Percentiles rank a stretch among this genome's conserved stretches.
Evolutionary conservation across 129 eudicot genomes (phyloP).

Genomic region (Ambrosia trifida): DNA sequence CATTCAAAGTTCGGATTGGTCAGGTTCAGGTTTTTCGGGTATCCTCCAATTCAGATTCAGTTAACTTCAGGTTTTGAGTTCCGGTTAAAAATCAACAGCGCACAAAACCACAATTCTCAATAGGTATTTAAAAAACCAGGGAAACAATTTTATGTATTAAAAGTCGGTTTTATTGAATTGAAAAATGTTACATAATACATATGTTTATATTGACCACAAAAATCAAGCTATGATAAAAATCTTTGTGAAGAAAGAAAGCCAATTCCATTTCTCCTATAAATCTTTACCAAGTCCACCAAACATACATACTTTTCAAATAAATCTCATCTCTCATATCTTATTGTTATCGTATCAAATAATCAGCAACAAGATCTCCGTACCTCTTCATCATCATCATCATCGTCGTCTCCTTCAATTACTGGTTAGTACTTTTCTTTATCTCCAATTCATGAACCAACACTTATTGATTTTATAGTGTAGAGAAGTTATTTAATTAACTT

Average conservation of each 20-base stretch:
- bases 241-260: neutral
- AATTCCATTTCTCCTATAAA: slow-evolving; percentile 6
- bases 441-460: neutral
- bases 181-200: too few relatives aligned
- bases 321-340: slow-evolving; percentile 4
- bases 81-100: too few relatives aligned
- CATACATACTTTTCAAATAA: slow-evolving; percentile 12
- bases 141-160: too few relatives aligned
- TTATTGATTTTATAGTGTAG: neutral
- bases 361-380: slow-evolving; percentile 6
- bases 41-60: too few relatives aligned
- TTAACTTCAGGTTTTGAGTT: too few relatives aligned
- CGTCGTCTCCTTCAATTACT: neutral
- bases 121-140: too few relatives aligned
- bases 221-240: neutral
- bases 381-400: neutral
- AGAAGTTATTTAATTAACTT: neutral
- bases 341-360: slow-evolving; percentile 6
- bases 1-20: too few relatives aligned
- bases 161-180: too few relatives aligned
- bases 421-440: slow-evolving; percentile 15
- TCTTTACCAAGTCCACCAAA: slow-evolving; percentile 25
- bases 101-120: too few relatives aligned
- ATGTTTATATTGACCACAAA: neutral
- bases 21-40: too few relatives aligned